Evolutionary conservation across 2,329 filamentous ascomycete genomes (phyloP), one percentile per base, ranked within the genome.

Genomic region (Cordyceps cateniannulata): DNA sequence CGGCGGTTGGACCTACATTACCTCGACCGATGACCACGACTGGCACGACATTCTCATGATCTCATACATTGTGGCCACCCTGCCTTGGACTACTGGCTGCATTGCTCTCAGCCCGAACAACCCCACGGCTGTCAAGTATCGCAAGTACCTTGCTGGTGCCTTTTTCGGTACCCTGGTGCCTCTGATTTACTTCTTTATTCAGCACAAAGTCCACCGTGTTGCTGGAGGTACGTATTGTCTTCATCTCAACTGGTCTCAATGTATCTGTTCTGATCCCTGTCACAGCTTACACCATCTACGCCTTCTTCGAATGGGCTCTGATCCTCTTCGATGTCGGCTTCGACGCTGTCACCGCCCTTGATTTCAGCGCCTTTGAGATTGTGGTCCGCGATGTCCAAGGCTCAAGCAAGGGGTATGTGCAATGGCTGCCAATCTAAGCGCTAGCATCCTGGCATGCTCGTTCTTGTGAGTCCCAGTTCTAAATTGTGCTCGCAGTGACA

Each of bases 41-140:
- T 98, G 92, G 93, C 95, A 99, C 73, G 95, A 99, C 71, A 93
- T 98, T 64, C 93, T 99, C 73, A 99, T 99, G 95, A 97, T 99
- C 67, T 96, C 92, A 16, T 99, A 99, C 75, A 81, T 99, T 60
- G 88, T 99, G 50, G 89, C 91, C 38, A 98, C 95, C 3, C 80
- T 99, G 59, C 95, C 95, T 2, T 99, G 95, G 95, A 99, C 93
- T 2, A 75, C 91, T 52, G 95, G 95, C 53, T 97, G 93, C 73
- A 83, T 98, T 63, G 86, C 89, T 5, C 78, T 98, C 56, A 97
- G 93, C 75, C 92, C 93, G 12, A 85, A 87, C 61, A 96, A 97
- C 72, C 82, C 87, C 14, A 84, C 79, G 64, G 91, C 95, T 7
- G 82, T 97, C 71, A 92, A 89, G 76, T 96, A 96, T 74, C 85